Evolutionary conservation across 2,329 filamentous ascomycete species (phyloP), one percentile per base, ranked within the genome.

Genomic region (Trichoderma semiorbis): DNA sequence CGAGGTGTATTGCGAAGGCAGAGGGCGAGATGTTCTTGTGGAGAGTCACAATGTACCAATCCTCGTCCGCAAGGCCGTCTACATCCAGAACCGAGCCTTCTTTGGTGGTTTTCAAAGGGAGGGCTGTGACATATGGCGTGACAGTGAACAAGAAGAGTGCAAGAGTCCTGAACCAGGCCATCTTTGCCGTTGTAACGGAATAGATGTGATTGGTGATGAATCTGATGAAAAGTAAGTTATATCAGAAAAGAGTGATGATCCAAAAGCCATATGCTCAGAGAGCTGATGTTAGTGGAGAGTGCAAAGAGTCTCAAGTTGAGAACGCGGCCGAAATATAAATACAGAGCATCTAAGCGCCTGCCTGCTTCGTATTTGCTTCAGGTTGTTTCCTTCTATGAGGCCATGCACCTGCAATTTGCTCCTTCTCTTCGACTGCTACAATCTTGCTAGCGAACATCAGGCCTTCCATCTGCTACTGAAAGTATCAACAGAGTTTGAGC

Each of bases 41-140:
- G 24, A 86, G 74, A 39, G 83, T 85, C 76, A 86, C 77, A 71
- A 86, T 85, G 76, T 85, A 85, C 74, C 81, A 84, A 74, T 79
- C 79, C 62, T 81, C 75, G 53, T 83, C 73, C 61, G 80, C 75
- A 58, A 83, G 74, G 11, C 6, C 57, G 3, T 21, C 57, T 3
- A 34, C 18, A 47, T 81, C 73, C 67, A 72, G 55, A 62, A 63
- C 43, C 10, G 70, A 67, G 8, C 58, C 16, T n/a, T 11, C 12
- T 39, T 47, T 28, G 55, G 32, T 16, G 12, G 53, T 28, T 43
- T 50, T 62, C 58, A 73, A 61, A 34, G 75, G 62, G 26, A 43
- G 11, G 21, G 71, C 74, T n/a, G 61, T 32, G 50, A 61, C 30
- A 26, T 26, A 50, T 26, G 72, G 69, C 18, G 73, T 26, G 28